Evolutionary conservation across 2,329 filamentous ascomycete genomes (phyloP).

Genomic region (Cytospora chrysosperma): DNA sequence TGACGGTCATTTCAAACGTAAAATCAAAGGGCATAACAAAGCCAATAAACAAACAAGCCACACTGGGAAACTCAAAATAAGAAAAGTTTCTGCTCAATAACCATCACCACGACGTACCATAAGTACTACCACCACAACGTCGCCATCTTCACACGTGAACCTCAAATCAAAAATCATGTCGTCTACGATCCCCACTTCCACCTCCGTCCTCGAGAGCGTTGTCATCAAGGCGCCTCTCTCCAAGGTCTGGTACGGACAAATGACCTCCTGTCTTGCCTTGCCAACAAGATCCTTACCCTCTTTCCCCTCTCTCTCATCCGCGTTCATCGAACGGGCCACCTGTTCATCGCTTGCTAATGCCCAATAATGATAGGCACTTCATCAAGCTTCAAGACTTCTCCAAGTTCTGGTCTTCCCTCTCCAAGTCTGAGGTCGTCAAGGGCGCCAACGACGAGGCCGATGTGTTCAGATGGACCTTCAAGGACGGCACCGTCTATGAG

Average conservation of each 20-base stretch:
- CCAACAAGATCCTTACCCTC: neutral
- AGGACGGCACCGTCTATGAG: conserved; percentile 66
- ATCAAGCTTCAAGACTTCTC: conserved; percentile 71
- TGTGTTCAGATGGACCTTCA: conserved; percentile 68
- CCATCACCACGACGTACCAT: neutral
- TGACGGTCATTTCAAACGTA: neutral
- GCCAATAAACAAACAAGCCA: neutral
- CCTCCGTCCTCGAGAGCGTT: conserved; percentile 63
- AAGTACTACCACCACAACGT: neutral
- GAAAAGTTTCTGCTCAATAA: neutral
- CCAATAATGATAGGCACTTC: conserved; percentile 45
- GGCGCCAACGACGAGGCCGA: conserved; percentile 63
- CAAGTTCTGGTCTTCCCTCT: conserved; percentile 65
- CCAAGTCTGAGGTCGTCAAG: conserved; percentile 63
- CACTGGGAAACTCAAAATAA: neutral
- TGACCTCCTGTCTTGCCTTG: neutral
- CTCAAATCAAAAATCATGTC: conserved; percentile 19
- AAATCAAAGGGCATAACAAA: neutral
- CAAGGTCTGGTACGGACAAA: conserved; percentile 53
- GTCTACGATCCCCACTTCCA: conserved; percentile 59
- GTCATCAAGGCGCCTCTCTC: conserved; percentile 67
- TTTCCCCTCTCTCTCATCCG: neutral
- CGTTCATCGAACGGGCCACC: neutral
- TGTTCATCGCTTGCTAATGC: neutral
- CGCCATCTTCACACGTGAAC: neutral